A percentile compares a stretch with the other conserved stretches of the same genome.
These are phyloP conservation scores for Penicillium odoratum DNA, from an alignment of 495 filamentous ascomycete genomes.

Conservation along the genomic window DNA sequence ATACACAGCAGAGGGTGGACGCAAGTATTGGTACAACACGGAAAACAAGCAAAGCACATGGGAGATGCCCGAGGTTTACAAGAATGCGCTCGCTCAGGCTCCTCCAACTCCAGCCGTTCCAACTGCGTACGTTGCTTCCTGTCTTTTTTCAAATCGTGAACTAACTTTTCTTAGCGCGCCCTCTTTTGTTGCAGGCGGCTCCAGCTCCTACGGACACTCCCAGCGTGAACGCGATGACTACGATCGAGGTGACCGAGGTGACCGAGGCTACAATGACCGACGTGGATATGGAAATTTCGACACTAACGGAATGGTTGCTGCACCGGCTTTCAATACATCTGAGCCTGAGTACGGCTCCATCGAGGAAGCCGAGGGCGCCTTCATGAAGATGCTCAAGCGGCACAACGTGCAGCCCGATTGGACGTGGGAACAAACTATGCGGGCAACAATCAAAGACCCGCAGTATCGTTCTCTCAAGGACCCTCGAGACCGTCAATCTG, in stretches of 20 bases:
- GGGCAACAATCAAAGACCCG: conserved; percentile 85
- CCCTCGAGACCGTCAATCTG: conserved; percentile 84
- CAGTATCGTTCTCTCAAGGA: conserved; percentile 94
- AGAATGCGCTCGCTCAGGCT: conserved; percentile 62
- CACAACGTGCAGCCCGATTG: conserved; percentile 85
- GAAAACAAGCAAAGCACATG: conserved; percentile 91
- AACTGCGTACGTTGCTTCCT: conserved; percentile 58
- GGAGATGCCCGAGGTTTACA: conserved; percentile 89
- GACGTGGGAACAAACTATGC: conserved; percentile 90
- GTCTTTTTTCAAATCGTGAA: neutral
- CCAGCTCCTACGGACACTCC: conserved; percentile 45
- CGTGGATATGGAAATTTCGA: conserved; percentile 61
- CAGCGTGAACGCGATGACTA: conserved; percentile 38
- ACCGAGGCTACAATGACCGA: conserved; percentile 58
- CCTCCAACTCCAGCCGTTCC: conserved; percentile 37
- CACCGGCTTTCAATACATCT: conserved; percentile 61
- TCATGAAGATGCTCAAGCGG: conserved; percentile 85
- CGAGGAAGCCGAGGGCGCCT: conserved; percentile 93
- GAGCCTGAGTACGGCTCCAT: conserved; percentile 82
- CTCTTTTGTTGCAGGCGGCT: conserved; percentile 67
- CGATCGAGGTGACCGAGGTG: conserved; percentile 29
- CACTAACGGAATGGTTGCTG: conserved; percentile 56
- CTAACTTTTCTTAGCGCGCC: conserved; percentile 52
- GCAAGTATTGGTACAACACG: conserved; percentile 92
- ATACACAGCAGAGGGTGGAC: conserved; percentile 79